Conservation (phyloP, 345 rosid species). For the Erysimum cheiranthoides region DNA sequence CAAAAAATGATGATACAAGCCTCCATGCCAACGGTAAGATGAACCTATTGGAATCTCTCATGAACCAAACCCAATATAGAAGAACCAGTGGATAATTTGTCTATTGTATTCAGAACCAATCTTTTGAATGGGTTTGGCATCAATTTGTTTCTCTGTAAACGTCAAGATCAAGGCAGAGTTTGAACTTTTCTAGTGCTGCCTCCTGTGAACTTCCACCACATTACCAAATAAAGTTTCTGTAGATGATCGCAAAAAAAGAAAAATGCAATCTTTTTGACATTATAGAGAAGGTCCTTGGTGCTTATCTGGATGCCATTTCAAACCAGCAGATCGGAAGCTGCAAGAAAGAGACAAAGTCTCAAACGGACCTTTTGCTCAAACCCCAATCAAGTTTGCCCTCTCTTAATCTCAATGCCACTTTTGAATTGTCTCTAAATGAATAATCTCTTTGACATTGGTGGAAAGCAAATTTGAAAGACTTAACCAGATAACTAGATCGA, state of each 20-base stretch:
- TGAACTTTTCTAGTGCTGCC: background rate
- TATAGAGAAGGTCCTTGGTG: background rate
- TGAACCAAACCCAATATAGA: background rate
- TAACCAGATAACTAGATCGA: too few relatives aligned
- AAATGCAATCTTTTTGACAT: background rate
- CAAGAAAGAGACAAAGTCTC: too few relatives aligned
- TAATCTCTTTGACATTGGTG: too few relatives aligned
- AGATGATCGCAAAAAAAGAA: background rate
- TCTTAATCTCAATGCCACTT: too few relatives aligned
- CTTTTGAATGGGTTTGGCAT: background rate
- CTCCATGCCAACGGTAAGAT: too few relatives aligned
- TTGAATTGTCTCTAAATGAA: too few relatives aligned
- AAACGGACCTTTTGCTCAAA: too few relatives aligned
- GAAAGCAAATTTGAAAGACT: too few relatives aligned
- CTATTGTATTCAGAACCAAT: background rate
- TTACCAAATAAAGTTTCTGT: background rate
- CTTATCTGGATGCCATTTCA: background rate
- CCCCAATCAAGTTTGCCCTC: too few relatives aligned
- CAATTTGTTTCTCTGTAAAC: background rate
- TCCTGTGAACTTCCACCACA: background rate
- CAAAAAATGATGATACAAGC: too few relatives aligned
- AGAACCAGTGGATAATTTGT: background rate
- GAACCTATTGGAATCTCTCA: background rate
- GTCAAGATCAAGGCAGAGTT: background rate
- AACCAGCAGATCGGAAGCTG: background rate